Percentiles rank a stretch among this genome's conserved stretches.
Evolutionary conservation across 371 early-diverging fungal species (phyloP).

Genomic region (Apophysomyces ossiformis): DNA sequence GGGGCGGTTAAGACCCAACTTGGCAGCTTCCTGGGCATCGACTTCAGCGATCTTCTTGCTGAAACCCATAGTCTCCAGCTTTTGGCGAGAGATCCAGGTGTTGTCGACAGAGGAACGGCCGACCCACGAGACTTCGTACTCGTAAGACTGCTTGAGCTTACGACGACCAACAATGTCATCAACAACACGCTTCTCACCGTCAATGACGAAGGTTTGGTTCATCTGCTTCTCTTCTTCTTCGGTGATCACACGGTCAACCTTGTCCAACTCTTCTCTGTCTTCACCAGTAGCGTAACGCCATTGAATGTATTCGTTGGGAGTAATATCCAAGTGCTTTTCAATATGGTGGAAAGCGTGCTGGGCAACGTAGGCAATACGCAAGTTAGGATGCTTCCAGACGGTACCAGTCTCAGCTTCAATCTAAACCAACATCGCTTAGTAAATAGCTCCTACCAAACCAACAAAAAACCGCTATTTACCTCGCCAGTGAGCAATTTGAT

Average conservation of each 20-base stretch:
- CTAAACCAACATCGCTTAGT: constrained; percentile 2
- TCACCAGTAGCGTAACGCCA: constrained; percentile 76
- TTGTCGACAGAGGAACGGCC: constrained; percentile 65
- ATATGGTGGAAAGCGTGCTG: constrained; percentile 84
- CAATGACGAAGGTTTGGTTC: constrained; percentile 63
- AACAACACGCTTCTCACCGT: constrained; percentile 66
- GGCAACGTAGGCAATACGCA: constrained; percentile 79
- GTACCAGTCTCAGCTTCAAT: constrained; percentile 43
- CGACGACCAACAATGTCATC: constrained; percentile 68
- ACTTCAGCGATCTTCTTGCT: constrained; percentile 67
- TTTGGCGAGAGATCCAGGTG: constrained; percentile 74
- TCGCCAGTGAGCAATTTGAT: constrained; percentile 84
- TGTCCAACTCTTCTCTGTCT: constrained; percentile 69
- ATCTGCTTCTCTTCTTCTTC: constrained; percentile 68
- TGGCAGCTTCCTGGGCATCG: constrained; percentile 71
- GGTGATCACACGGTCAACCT: constrained; percentile 64
- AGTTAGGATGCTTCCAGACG: constrained; percentile 62
- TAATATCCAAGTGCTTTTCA: constrained; percentile 69
- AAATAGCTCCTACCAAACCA: neutral
- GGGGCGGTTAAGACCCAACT: constrained; percentile 64
- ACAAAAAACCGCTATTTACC: constrained; percentile 4
- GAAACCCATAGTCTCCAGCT: constrained; percentile 71
- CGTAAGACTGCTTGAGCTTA: constrained; percentile 71
- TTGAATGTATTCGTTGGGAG: constrained; percentile 72
- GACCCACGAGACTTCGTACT: constrained; percentile 70